A percentile compares a stretch with the other conserved stretches of the same genome.
These are phyloP conservation scores for Lagerstroemia speciosa DNA, from an alignment of 345 rosid genomes.

Conservation along the genomic window DNA sequence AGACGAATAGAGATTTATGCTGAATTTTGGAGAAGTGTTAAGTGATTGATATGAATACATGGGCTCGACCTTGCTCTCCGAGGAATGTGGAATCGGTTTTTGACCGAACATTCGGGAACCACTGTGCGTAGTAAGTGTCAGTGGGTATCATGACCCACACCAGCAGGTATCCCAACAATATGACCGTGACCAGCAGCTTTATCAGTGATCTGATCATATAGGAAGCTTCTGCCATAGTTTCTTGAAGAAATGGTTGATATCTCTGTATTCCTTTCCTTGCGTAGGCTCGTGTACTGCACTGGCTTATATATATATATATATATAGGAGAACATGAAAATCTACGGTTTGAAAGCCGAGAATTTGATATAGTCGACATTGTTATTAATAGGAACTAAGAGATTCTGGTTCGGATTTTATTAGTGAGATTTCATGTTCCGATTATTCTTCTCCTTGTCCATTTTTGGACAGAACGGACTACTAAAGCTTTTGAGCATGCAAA, in stretches of 20 bases:
- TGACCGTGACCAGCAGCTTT: conserved; percentile 8
- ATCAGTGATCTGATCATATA: conserved; percentile 9
- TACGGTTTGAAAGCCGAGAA: too few species aligned
- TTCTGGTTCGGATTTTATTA: too few species aligned
- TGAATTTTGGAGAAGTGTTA: neutral
- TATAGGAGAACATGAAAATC: too few species aligned
- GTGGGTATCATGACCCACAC: conserved; percentile 36
- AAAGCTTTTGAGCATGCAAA: too few species aligned
- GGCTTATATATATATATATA: neutral
- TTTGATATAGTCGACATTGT: too few species aligned
- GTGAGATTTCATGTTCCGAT: too few species aligned
- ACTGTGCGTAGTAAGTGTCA: conserved; percentile 17
- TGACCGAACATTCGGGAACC: conserved; percentile 23
- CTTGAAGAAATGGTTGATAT: neutral
- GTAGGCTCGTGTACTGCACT: too few species aligned
- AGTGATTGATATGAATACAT: neutral
- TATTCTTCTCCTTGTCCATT: too few species aligned
- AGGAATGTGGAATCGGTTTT: conserved; percentile 21
- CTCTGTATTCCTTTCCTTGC: too few species aligned
- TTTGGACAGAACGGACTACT: too few species aligned
- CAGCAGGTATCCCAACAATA: conserved; percentile 28
- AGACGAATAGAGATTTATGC: neutral
- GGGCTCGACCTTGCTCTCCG: conserved; percentile 33
- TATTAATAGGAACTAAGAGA: too few species aligned
- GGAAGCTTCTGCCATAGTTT: conserved; percentile 23